Evolutionary conservation across 1,284 basidiomycete species (phyloP), one percentile per base, ranked within the genome.

Genomic region (Ceratorhiza oryzae-sativae): DNA sequence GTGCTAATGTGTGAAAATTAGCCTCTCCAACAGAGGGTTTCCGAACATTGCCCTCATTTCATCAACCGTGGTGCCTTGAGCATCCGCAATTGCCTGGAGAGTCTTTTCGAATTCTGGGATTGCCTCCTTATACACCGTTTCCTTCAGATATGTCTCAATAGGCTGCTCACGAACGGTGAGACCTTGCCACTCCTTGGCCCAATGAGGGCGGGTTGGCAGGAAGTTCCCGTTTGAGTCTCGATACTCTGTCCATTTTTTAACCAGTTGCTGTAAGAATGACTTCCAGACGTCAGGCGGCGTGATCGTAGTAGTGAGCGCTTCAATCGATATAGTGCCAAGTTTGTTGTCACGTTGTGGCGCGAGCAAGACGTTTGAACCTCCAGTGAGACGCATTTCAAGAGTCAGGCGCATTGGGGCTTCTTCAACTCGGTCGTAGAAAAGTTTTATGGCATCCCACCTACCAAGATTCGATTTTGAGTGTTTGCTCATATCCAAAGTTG

Each of bases 141-240:
- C 63, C 27, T 72, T 72, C 2, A 75, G 39, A 39, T 75, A 72
- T 2, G 48, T 32, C 25, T 73, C 34, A 18, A 73, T 70, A 3
- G 72, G 70, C 41, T 73, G 46, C 1, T 71, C 72, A 30, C 55
- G 60, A n/a, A 75, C 70, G 6, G 56, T 53, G 10, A 75, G 45
- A 8, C 68, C 74, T 41, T 53, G 25, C 72, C 72, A 75, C 45
- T 75, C 55, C 63, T 75, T 75, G 1, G 73, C 72, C 74, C 74
- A 75, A 48, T 75, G 74, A 15, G 74, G 74, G 20, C 74, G 48
- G 18, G 74, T 39, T 23, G 71, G 73, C 18, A 73, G 42, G 9
- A 45, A 30, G 20, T 25, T 13, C 9, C 73, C 73, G 5, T 73
- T 56, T 13, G 45, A 45, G 39, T 73, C 71, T 12, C n/a, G 42